Evolutionary conservation across 495 filamentous ascomycete species (phyloP), one percentile per base, ranked within the genome.

Genomic region (Rhypophila decipiens): DNA sequence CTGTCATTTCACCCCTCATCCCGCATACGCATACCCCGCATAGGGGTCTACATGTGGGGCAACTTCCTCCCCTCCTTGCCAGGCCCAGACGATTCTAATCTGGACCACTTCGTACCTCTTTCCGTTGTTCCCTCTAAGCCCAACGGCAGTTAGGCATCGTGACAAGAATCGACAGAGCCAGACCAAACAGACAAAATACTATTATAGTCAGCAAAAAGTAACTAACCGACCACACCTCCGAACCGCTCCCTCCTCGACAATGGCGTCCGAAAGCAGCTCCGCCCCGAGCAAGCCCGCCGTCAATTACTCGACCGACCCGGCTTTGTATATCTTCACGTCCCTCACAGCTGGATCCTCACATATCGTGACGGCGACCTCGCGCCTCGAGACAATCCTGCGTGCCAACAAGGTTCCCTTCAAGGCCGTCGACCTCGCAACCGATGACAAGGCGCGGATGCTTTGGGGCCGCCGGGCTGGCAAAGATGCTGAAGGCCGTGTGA

Each of bases 261-360:
- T 74, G 72, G 68, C 69, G 31, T 76, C 79, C 47, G 71, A 66
- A 52, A 69, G 52, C 50, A 72, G 57, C 55, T 55, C 51, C 41
- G 18, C 47, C 11, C 22, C 51, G 12, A 40, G 57, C 27, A 24
- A 64, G 24, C 10, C 47, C n/a, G 39, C 51, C 39, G 47, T 53
- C 47, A 58, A 79, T 36, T 86, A 83, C 69, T 83, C 83, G 47
- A 75, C 78, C 42, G 87, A 94, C 69, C 78, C 85, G 8, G 84
- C 85, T 18, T 83, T 96, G 33, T 96, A 90, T 70, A 82, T 96
- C 60, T 95, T 90, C 72, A 95, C 90, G 45, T 95, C 89, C 54
- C 76, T 96, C 20, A 95, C 90, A n/a, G 86, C 90, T 46, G 90
- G 90, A 52, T 95, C 89, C 4, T 95, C 90, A 23, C 89, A 95